Conservation (phyloP, 805 yeast genomes). For the Saccharomyces eubayanus region DNA sequence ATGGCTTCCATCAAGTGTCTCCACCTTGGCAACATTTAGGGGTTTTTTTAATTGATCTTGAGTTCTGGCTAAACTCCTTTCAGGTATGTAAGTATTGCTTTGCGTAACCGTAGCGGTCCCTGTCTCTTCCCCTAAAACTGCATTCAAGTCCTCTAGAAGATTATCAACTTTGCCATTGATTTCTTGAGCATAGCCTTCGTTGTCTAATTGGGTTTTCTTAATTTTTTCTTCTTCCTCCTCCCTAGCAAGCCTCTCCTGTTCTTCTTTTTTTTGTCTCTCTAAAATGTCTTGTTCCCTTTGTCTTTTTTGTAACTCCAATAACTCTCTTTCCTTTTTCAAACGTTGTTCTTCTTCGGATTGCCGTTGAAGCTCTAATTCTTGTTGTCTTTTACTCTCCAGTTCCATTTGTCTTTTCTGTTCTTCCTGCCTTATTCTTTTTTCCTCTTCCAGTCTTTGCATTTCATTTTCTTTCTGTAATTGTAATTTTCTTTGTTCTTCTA, state of each 20-base stretch:
- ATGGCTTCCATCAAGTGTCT: constrained; percentile 2
- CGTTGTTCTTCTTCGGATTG: constrained; percentile 2
- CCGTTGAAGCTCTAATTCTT: neutral
- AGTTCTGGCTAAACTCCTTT: neutral
- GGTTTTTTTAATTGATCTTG: neutral
- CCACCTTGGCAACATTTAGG: constrained; percentile 4
- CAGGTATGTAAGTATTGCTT: neutral
- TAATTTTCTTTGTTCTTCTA: constrained; percentile 2
- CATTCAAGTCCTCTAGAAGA: constrained; percentile 19
- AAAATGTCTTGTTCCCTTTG: constrained; percentile 2
- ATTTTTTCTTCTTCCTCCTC: neutral
- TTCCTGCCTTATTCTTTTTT: neutral
- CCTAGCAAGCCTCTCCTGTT: neutral
- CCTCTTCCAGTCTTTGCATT: constrained; percentile 1
- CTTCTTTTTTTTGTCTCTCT: neutral
- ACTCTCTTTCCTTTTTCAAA: neutral
- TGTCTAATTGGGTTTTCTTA: neutral
- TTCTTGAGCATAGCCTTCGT: neutral
- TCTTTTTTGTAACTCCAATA: neutral
- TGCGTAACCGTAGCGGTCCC: neutral
- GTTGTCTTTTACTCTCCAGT: neutral
- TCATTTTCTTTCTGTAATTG: constrained; percentile 3
- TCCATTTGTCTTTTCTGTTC: neutral
- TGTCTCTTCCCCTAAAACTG: constrained; percentile 13
- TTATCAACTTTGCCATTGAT: constrained; percentile 6